Percentiles rank a stretch among this genome's conserved stretches.
These are phyloP conservation scores for Gremmenia infestans DNA, from an alignment of 2,329 filamentous ascomycete species.

Conservation along the genomic window DNA sequence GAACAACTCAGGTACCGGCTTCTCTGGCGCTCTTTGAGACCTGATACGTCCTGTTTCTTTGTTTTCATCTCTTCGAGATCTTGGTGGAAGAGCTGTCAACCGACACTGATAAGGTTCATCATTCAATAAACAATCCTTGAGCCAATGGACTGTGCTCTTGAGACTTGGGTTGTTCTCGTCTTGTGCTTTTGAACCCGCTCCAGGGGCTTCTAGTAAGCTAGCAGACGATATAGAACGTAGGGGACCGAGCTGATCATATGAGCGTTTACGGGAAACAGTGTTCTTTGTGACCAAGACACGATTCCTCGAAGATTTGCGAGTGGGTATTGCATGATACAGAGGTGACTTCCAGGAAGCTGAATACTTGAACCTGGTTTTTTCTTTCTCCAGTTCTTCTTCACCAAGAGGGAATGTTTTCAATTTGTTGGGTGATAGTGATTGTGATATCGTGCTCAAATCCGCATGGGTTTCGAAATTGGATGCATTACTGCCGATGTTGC, in stretches of 20 bases:
- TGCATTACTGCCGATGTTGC: background rate
- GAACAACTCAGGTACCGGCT: conserved; percentile 13
- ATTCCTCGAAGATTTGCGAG: conserved; percentile 20
- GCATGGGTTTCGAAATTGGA: conserved; percentile 1
- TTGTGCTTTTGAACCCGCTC: conserved; percentile 3
- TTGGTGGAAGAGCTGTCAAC: conserved; percentile 27
- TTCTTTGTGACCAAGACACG: conserved; percentile 10
- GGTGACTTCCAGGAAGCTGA: conserved; percentile 2
- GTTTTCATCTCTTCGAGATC: conserved; percentile 12
- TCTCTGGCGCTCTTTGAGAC: conserved; percentile 11
- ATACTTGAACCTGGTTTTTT: conserved; percentile 6
- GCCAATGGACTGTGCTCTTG: conserved; percentile 26
- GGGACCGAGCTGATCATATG: conserved; percentile 6
- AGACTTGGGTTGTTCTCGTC: conserved; percentile 10
- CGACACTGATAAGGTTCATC: conserved; percentile 24
- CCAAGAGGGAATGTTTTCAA: conserved; percentile 15
- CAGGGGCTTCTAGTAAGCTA: conserved; percentile 9
- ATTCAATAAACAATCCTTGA: conserved; percentile 24
- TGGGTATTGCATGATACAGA: conserved; percentile 14
- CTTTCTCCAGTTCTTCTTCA: conserved; percentile 1
- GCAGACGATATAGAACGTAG: conserved; percentile 17
- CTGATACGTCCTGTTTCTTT: conserved; percentile 4
- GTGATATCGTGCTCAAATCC: conserved; percentile 1
- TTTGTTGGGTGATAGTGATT: conserved; percentile 1
- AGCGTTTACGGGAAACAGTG: background rate